A percentile compares a stretch with the other conserved stretches of the same genome.
Conservation (phyloP, 2,329 filamentous ascomycete species). For the Monilinia vaccinii-corymbosi region DNA sequence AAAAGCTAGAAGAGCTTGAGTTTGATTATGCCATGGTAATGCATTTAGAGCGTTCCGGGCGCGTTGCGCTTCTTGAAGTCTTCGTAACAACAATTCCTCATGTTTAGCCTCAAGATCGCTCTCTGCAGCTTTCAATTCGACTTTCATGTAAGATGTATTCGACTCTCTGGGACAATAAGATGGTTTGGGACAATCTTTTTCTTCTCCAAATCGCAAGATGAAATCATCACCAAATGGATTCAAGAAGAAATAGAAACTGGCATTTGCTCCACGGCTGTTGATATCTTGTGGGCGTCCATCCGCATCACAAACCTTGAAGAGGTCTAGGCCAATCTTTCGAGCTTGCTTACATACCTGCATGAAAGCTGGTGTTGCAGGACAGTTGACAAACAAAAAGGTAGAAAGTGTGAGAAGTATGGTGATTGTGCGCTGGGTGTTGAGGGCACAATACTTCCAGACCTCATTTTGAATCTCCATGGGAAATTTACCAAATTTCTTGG, state of each 20-base stretch:
- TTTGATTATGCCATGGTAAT: neutral
- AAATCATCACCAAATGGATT: neutral
- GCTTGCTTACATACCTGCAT: neutral
- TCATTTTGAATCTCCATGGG: neutral
- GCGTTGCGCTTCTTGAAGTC: neutral
- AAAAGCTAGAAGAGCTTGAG: fast-evolving
- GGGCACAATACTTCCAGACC: neutral
- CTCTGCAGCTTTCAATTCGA: neutral
- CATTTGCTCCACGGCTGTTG: neutral
- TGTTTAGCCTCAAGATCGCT: neutral
- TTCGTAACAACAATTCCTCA: fast-evolving
- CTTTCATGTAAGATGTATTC: neutral
- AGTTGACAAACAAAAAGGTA: neutral
- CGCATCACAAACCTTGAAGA: neutral
- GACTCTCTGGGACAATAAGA: neutral
- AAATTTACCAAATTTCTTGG: neutral
- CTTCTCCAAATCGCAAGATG: neutral
- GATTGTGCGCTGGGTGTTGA: neutral
- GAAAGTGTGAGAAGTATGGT: neutral
- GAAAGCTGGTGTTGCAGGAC: neutral
- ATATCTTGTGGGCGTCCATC: neutral
- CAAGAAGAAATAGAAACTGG: neutral
- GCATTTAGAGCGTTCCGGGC: neutral
- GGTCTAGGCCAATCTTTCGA: neutral
- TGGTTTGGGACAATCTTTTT: neutral